Conservation (phyloP, 2,329 filamentous ascomycete genomes). For the Fusarium chuoi region DNA sequence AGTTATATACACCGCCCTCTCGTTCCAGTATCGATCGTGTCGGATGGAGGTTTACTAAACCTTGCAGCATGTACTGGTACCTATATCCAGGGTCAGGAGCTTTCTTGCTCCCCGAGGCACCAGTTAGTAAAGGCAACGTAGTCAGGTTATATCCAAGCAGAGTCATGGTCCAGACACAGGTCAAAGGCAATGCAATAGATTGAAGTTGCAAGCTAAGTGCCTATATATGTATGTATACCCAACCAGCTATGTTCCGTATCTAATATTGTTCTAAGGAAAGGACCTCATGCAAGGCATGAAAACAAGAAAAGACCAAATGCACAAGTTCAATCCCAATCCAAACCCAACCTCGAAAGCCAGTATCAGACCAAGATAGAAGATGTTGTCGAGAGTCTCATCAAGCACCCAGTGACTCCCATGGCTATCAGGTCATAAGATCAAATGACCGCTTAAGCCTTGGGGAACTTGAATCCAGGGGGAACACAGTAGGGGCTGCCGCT, state of each 20-base stretch:
- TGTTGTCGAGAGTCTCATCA: not conserved
- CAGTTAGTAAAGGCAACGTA: accelerated
- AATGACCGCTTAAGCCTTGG: slow-evolving; percentile 27
- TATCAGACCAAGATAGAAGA: not conserved
- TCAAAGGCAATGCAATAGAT: slow-evolving; percentile 33
- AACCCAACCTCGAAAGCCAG: not conserved
- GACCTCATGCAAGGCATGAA: slow-evolving; percentile 46
- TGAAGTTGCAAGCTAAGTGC: slow-evolving; percentile 29
- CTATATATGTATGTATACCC: slow-evolving; percentile 31
- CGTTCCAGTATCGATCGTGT: accelerated
- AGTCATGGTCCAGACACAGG: accelerated
- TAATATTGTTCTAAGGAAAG: slow-evolving; percentile 34
- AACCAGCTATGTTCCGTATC: slow-evolving; percentile 19
- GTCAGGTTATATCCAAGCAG: accelerated
- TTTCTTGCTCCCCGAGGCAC: accelerated
- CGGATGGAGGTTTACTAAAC: accelerated
- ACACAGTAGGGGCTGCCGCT: slow-evolving; percentile 54
- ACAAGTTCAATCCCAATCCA: slow-evolving; percentile 9
- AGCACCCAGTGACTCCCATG: not conserved
- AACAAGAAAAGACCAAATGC: slow-evolving; percentile 20
- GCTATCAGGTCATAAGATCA: slow-evolving; percentile 6
- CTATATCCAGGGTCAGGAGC: accelerated
- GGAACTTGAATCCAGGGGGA: slow-evolving; percentile 46
- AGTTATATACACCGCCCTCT: not conserved
- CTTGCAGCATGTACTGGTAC: accelerated